These are phyloP conservation scores for Xylaria sp. DNA, from an alignment of 2,329 filamentous ascomycete species.

Conservation along the genomic window DNA sequence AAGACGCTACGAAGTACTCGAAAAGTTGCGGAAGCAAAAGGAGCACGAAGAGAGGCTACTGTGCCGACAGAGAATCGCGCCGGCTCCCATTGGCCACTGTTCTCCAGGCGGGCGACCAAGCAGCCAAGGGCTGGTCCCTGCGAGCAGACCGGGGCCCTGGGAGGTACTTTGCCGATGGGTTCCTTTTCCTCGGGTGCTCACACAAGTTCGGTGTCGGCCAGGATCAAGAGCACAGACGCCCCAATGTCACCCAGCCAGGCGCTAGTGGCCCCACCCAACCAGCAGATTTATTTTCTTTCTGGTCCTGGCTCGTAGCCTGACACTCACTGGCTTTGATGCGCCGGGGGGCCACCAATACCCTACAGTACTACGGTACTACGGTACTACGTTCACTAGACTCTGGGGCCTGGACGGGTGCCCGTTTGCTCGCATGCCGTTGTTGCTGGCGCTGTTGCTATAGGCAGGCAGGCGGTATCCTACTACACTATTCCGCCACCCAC, in stretches of 20 bases:
- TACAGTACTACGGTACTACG: too few relatives aligned
- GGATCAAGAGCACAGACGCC: constrained; percentile 2
- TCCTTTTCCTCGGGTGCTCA: not conserved
- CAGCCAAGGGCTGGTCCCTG: constrained; percentile 16
- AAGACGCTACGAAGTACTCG: not conserved
- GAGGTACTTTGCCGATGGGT: constrained; percentile 15
- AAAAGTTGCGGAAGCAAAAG: constrained; percentile 16
- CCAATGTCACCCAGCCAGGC: constrained; percentile 15
- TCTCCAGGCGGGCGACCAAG: constrained; percentile 12
- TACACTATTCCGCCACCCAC: constrained; percentile 21
- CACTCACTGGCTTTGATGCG: constrained; percentile 9
- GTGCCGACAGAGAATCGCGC: constrained; percentile 11
- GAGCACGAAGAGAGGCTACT: constrained; percentile 10
- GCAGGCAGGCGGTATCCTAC: too few relatives aligned
- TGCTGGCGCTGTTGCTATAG: not conserved
- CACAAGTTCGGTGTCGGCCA: constrained; percentile 3
- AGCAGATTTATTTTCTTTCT: constrained; percentile 23
- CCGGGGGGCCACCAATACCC: too few relatives aligned
- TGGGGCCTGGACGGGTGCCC: constrained; percentile 4
- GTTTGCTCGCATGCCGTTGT: not conserved
- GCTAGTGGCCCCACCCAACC: constrained; percentile 20
- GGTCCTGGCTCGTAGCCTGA: constrained; percentile 10
- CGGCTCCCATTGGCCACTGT: constrained; percentile 22
- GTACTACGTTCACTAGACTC: too few relatives aligned
- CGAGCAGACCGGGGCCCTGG: not conserved